Conservation (phyloP, 2,329 filamentous ascomycete genomes). For the Penicillium polonicum region DNA sequence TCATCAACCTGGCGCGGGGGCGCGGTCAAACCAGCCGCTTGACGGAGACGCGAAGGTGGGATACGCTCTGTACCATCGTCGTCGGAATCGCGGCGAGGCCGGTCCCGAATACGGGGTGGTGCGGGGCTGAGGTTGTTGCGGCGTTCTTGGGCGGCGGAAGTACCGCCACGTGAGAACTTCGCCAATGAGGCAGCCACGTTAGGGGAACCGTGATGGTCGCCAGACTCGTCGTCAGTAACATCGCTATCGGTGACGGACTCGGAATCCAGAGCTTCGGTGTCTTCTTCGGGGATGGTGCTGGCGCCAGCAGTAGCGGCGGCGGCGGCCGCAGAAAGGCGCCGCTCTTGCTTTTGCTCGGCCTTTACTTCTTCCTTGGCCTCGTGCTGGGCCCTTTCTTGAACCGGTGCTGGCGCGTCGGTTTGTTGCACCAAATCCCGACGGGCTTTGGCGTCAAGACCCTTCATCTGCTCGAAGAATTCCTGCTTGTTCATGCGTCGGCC, state of each 20-base stretch:
- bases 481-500: conserved; percentile 63
- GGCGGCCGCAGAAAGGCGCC: conserved; percentile 24
- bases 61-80: conserved; percentile 46
- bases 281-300: conserved; percentile 17
- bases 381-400: conserved; percentile 40
- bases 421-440: conserved; percentile 50
- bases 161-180: conserved; percentile 31
- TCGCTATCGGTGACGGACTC: conserved; percentile 28
- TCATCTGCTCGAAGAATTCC: conserved; percentile 64
- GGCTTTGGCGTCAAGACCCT: conserved; percentile 58
- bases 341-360: conserved; percentile 27
- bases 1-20: conserved; percentile 31
- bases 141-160: conserved; percentile 40
- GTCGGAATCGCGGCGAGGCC: conserved; percentile 39
- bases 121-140: conserved; percentile 37
- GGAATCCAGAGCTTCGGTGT: conserved; percentile 20
- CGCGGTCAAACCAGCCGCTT: conserved; percentile 31
- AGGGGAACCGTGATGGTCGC: conserved; percentile 23
- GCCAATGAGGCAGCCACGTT: conserved; percentile 42
- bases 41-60: conserved; percentile 38
- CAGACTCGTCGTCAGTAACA: conserved; percentile 25
- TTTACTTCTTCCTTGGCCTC: conserved; percentile 32
- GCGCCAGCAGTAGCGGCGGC: conserved; percentile 12
- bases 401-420: conserved; percentile 39
- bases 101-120: conserved; percentile 21